phyloP scores from a whole-genome alignment of 2,329 filamentous ascomycete species.

The Aspergillus candidus region DNA sequence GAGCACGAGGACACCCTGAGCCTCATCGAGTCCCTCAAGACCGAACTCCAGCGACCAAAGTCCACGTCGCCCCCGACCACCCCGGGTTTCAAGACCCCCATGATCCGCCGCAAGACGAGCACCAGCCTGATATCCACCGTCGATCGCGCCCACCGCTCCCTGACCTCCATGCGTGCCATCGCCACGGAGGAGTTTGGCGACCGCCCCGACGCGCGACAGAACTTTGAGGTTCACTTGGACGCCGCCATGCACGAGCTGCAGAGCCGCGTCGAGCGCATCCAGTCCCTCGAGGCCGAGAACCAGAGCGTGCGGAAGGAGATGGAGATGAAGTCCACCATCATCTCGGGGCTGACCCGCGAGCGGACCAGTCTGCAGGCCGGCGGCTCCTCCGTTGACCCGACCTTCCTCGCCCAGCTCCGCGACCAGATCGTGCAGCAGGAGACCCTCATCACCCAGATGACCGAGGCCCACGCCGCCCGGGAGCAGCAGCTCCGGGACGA shows the following conservation, averaged over 20 bases:
- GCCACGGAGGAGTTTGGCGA: conserved; percentile 78
- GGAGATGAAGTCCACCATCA: conserved; percentile 94
- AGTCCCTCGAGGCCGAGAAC: conserved; percentile 81
- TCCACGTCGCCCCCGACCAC: conserved; percentile 51
- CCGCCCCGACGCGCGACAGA: conserved; percentile 78
- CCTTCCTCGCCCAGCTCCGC: conserved; percentile 76
- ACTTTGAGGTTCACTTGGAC: conserved; percentile 86
- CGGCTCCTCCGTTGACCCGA: conserved; percentile 79
- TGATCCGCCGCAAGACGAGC: conserved; percentile 88
- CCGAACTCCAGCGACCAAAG: conserved; percentile 73
- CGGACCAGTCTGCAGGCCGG: conserved; percentile 74
- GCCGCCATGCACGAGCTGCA: conserved; percentile 90
- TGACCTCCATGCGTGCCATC: conserved; percentile 82
- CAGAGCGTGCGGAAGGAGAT: conserved; percentile 85
- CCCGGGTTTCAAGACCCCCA: conserved; percentile 47
- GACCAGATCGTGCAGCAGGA: conserved; percentile 86
- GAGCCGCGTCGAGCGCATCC: conserved; percentile 77
- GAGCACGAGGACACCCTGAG: conserved; percentile 76
- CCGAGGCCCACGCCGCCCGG: conserved; percentile 63
- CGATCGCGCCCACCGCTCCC: conserved; percentile 85
- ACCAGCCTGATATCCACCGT: conserved; percentile 73
- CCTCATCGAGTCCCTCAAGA: conserved; percentile 85
- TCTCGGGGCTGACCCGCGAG: conserved; percentile 87
- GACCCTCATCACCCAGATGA: conserved; percentile 67
- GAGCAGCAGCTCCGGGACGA: conserved; percentile 70